These are phyloP conservation scores for Ogataea philodendri DNA, from an alignment of 805 yeast genomes.

Conservation along the genomic window DNA sequence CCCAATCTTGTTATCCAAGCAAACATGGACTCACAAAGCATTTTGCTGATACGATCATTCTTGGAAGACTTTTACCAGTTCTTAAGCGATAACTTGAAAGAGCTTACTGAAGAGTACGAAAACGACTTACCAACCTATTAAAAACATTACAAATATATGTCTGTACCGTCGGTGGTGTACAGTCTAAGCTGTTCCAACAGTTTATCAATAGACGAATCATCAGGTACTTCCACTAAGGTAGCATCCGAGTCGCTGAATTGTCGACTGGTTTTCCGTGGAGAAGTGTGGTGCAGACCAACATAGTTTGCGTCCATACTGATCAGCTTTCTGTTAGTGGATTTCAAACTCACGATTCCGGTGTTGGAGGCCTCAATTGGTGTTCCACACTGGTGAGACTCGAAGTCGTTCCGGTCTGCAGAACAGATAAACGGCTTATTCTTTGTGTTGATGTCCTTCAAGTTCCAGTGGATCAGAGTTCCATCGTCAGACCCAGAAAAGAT, in stretches of 20 bases:
- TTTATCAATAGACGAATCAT: constrained; percentile 4
- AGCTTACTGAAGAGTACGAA: constrained; percentile 45
- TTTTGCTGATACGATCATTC: constrained; percentile 52
- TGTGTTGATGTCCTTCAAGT: constrained; percentile 31
- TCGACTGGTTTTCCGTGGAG: constrained; percentile 1
- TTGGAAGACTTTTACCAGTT: constrained; percentile 54
- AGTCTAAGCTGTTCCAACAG: constrained; percentile 14
- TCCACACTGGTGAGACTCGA: constrained; percentile 43
- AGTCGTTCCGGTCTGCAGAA: constrained; percentile 44
- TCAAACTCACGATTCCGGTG: constrained; percentile 45
- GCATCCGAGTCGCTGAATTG: constrained; percentile 18
- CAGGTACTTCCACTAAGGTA: constrained; percentile 15
- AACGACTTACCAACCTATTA: constrained; percentile 42
- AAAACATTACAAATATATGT: constrained; percentile 15
- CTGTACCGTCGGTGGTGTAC: constrained; percentile 18
- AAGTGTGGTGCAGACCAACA: constrained; percentile 49
- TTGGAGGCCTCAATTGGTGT: constrained; percentile 61
- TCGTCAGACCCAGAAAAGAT: constrained; percentile 60
- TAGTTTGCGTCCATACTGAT: constrained; percentile 54
- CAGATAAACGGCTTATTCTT: constrained; percentile 32
- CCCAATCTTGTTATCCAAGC: constrained; percentile 84
- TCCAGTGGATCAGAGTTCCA: constrained; percentile 71
- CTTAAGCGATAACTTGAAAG: constrained; percentile 43
- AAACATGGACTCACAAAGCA: constrained; percentile 74
- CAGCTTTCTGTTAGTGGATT: constrained; percentile 38